These are phyloP conservation scores for Rhynchospora tenuis DNA, from an alignment of 176 grass and related monocot genomes.

Conservation along the genomic window DNA sequence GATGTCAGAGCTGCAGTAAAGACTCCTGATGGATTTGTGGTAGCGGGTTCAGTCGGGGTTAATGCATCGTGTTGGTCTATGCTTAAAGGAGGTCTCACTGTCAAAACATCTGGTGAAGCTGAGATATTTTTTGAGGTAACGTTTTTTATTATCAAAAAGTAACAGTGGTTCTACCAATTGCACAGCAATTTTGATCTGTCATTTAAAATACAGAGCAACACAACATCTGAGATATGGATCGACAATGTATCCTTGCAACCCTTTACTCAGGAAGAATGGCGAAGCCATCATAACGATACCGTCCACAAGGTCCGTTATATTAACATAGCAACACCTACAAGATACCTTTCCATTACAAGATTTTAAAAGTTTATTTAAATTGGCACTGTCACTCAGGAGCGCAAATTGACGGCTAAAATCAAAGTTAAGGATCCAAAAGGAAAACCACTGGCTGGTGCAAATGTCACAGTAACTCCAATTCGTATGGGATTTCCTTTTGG, in stretches of 20 bases:
- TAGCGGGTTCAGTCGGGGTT: slow-evolving; percentile 42
- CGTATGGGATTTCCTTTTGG: slow-evolving; percentile 63
- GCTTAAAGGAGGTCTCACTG: slow-evolving; percentile 81
- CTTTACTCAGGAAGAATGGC: slow-evolving; percentile 69
- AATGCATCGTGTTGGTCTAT: slow-evolving; percentile 79
- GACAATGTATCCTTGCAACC: slow-evolving; percentile 81
- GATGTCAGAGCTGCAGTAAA: slow-evolving; percentile 58
- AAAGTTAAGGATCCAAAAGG: slow-evolving; percentile 32
- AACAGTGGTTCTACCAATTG: neutral
- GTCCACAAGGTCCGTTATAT: slow-evolving; percentile 30
- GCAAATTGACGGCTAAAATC: slow-evolving; percentile 31
- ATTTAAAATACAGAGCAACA: slow-evolving; percentile 41
- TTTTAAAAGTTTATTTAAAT: neutral
- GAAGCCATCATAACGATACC: slow-evolving; percentile 44
- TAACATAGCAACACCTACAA: neutral
- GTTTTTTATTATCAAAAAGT: neutral
- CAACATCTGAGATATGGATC: slow-evolving; percentile 58
- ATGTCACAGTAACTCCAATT: slow-evolving; percentile 37
- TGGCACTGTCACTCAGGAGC: neutral
- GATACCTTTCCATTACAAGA: neutral
- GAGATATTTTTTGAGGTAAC: slow-evolving; percentile 75
- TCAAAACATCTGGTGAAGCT: slow-evolving; percentile 39
- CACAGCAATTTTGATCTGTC: slow-evolving; percentile 18
- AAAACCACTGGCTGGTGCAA: slow-evolving; percentile 42
- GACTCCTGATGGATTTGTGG: slow-evolving; percentile 39